Evolutionary conservation across 2,329 filamentous ascomycete species (phyloP).

Genomic region (Alternaria angustiovoidea): DNA sequence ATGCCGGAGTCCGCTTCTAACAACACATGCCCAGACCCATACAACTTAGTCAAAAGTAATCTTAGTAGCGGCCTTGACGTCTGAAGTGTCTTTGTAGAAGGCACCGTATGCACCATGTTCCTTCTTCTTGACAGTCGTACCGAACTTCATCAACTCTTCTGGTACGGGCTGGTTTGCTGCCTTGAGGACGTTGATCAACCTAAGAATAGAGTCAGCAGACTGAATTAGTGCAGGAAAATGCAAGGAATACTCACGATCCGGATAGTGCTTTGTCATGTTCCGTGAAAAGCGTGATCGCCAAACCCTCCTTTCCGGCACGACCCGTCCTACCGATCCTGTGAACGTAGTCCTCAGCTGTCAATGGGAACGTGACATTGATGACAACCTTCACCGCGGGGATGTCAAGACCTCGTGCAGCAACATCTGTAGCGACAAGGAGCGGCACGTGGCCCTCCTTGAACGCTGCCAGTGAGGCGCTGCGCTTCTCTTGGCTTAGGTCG

Average conservation of each 20-base stretch:
- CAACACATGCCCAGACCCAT: conserved; percentile 7
- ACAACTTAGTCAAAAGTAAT: conserved; percentile 77
- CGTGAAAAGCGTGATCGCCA: conserved; percentile 93
- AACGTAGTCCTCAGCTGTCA: conserved; percentile 97
- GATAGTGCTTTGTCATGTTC: conserved; percentile 92
- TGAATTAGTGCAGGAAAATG: not conserved
- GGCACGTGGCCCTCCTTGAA: conserved; percentile 88
- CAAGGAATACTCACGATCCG: conserved; percentile 72
- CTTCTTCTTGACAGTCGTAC: conserved; percentile 99
- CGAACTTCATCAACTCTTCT: conserved; percentile 91
- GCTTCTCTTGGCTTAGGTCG: conserved; percentile 86
- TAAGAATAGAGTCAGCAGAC: conserved; percentile 49
- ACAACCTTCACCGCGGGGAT: conserved; percentile 96
- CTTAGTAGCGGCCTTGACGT: conserved; percentile 85
- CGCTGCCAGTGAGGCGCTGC: conserved; percentile 83
- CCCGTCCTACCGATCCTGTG: conserved; percentile 95
- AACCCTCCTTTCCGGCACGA: conserved; percentile 85
- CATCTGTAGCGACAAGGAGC: conserved; percentile 92
- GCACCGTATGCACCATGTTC: conserved; percentile 92
- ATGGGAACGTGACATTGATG: conserved; percentile 91
- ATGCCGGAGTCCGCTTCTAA: conserved; percentile 9
- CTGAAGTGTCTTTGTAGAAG: conserved; percentile 91
- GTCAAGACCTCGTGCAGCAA: conserved; percentile 91
- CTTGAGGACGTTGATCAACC: conserved; percentile 92
- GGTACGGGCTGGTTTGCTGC: conserved; percentile 92